Evolutionary conservation across 768 basidiomycete species (phyloP).

Genomic region (Auricularia sp.): DNA sequence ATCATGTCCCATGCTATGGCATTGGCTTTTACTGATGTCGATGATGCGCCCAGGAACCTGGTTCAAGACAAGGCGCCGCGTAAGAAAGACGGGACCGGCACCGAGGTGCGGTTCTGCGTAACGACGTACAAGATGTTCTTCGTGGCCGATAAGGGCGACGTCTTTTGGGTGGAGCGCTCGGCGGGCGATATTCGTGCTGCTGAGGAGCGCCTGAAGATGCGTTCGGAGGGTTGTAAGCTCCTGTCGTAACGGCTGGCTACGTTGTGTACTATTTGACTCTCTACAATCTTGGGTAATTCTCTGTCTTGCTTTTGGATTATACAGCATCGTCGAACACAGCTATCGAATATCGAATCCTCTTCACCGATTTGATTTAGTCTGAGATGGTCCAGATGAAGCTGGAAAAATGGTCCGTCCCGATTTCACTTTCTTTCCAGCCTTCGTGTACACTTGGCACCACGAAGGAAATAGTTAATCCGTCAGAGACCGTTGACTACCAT

Average conservation of each 20-base stretch:
- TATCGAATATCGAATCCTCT: too few species aligned
- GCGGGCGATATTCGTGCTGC: neutral
- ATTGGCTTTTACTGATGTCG: neutral
- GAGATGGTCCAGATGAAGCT: too few species aligned
- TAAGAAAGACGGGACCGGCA: constrained; percentile 38
- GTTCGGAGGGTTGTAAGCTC: neutral
- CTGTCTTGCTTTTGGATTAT: too few species aligned
- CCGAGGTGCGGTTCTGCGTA: constrained; percentile 81
- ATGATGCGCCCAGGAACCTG: constrained; percentile 23
- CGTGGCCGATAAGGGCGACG: constrained; percentile 41
- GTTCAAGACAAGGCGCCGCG: constrained; percentile 7
- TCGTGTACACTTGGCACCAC: too few species aligned
- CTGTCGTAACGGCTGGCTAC: neutral
- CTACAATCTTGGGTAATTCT: too few species aligned
- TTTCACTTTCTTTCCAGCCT: too few species aligned
- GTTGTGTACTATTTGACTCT: too few species aligned
- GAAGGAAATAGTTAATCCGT: too few species aligned
- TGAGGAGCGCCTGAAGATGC: neutral
- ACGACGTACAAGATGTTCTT: constrained; percentile 76
- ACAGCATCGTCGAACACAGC: too few species aligned
- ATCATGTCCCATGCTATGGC: neutral
- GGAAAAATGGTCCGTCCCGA: too few species aligned
- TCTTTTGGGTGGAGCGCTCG: neutral
- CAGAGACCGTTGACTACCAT: too few species aligned
- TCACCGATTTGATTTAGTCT: too few species aligned